Evolutionary conservation across 352 stramenopile genomes (phyloP).

Genomic region (Elongisporangium undulatum): DNA sequence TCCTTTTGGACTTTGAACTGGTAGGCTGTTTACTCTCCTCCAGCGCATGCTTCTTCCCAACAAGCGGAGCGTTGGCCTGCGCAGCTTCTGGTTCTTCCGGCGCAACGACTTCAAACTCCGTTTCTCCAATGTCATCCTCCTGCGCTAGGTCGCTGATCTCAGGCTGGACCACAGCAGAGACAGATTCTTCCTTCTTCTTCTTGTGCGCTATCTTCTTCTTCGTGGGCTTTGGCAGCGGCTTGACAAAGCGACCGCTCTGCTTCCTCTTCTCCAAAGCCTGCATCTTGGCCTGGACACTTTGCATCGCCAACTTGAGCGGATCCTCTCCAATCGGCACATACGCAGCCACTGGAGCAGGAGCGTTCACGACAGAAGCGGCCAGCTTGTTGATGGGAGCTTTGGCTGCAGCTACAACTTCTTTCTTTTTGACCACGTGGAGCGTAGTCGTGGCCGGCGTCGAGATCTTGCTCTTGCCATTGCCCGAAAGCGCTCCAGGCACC

Average conservation of each 20-base stretch:
- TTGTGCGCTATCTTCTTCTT: conserved; percentile 12
- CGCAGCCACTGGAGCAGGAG: not conserved
- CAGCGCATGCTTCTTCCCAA: not conserved
- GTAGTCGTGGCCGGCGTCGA: conserved; percentile 2
- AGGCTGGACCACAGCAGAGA: not conserved
- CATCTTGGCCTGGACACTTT: conserved; percentile 29
- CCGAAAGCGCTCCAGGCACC: conserved; percentile 2
- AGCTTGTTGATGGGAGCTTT: not conserved
- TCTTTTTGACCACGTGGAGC: conserved; percentile 1
- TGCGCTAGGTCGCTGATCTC: conserved; percentile 1
- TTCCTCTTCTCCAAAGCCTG: conserved; percentile 3
- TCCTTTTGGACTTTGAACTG: not conserved
- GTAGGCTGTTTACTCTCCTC: not conserved
- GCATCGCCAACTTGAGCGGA: conserved; percentile 28
- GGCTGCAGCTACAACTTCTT: conserved; percentile 6
- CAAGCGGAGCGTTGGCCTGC: not conserved
- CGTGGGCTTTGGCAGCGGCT: conserved; percentile 5
- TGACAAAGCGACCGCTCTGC: conserved; percentile 2
- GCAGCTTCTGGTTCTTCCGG: not conserved
- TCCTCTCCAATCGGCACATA: conserved; percentile 11
- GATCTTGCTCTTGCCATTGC: conserved; percentile 1
- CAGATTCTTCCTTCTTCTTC: conserved; percentile 14
- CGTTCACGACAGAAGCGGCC: not conserved
- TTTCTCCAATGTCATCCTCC: conserved; percentile 1
- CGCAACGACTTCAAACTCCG: not conserved